These are phyloP conservation scores for Tilletia walkeri DNA, from an alignment of 1,284 basidiomycete genomes.

Conservation along the genomic window DNA sequence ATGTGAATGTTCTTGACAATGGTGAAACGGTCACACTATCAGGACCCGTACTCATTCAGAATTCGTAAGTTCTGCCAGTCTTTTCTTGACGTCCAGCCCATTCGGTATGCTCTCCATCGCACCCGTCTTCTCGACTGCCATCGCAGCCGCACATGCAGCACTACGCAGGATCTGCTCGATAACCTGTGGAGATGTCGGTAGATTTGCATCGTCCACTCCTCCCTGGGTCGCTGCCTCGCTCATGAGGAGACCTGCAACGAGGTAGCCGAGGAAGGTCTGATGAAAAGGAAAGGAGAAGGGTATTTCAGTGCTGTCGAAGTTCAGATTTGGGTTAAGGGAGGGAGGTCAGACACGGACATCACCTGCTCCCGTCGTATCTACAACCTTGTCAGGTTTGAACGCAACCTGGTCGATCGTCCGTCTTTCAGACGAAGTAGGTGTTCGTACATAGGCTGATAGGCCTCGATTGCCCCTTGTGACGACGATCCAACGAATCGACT, in stretches of 20 bases:
- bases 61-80: not conserved
- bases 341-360: constrained; percentile 33
- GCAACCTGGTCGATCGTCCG: constrained; percentile 35
- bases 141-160: constrained; percentile 41
- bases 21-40: too few relatives aligned
- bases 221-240: constrained; percentile 15
- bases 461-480: constrained; percentile 47
- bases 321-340: not conserved
- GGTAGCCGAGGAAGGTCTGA: constrained; percentile 43
- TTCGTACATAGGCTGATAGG: constrained; percentile 36
- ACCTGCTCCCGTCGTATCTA: constrained; percentile 53
- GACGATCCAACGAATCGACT: constrained; percentile 42
- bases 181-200: constrained; percentile 12
- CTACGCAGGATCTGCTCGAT: constrained; percentile 28
- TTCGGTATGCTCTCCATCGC: constrained; percentile 52
- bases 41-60: too few relatives aligned
- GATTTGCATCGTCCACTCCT: constrained; percentile 20
- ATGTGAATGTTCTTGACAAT: too few relatives aligned
- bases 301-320: not conserved
- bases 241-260: constrained; percentile 44
- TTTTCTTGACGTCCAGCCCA: constrained; percentile 15
- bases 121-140: constrained; percentile 50
- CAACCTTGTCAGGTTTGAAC: constrained; percentile 36
- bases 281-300: not conserved
- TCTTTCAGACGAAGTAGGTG: not conserved